phyloP scores from a whole-genome alignment of 1,139 yeast species.

The Yamadazyma epiphylla region DNA sequence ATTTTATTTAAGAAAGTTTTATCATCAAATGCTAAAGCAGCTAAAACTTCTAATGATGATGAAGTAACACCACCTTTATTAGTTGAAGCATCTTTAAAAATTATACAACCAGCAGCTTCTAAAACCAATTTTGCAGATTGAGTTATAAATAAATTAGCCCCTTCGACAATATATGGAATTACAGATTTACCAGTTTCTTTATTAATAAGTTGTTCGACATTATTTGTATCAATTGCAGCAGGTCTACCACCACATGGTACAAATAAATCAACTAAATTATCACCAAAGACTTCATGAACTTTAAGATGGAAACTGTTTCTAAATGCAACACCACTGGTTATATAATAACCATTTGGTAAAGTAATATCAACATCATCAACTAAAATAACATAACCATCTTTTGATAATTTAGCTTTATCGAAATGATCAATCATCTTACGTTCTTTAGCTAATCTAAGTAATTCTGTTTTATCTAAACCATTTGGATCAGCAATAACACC shows the following conservation, averaged over 20 bases:
- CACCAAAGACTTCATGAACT: slow-evolving; percentile 59
- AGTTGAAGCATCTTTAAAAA: slow-evolving; percentile 95
- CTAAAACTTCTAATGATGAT: slow-evolving; percentile 90
- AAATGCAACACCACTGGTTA: slow-evolving; percentile 86
- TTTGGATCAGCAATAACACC: slow-evolving; percentile 92
- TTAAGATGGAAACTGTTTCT: slow-evolving; percentile 87
- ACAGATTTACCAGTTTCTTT: slow-evolving; percentile 70
- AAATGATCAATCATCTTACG: slow-evolving; percentile 74
- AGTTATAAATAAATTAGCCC: slow-evolving; percentile 93
- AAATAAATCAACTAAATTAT: slow-evolving; percentile 66
- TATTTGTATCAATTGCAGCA: slow-evolving; percentile 87
- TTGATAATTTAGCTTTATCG: slow-evolving; percentile 63
- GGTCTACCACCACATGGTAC: slow-evolving; percentile 99
- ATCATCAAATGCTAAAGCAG: slow-evolving; percentile 90
- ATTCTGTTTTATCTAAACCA: slow-evolving; percentile 80
- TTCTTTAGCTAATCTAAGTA: slow-evolving; percentile 70
- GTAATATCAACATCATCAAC: slow-evolving; percentile 81
- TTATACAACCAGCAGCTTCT: slow-evolving; percentile 81
- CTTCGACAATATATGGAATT: slow-evolving; percentile 91
- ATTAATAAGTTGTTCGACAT: slow-evolving; percentile 70
- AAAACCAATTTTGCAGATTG: slow-evolving; percentile 87
- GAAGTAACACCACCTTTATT: slow-evolving; percentile 99
- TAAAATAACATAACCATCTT: slow-evolving; percentile 74
- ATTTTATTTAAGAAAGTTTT: slow-evolving; percentile 68
- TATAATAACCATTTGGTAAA: slow-evolving; percentile 72